These are phyloP conservation scores for Strobilomyces dryophilus DNA, from an alignment of 768 basidiomycete species.

Conservation along the genomic window DNA sequence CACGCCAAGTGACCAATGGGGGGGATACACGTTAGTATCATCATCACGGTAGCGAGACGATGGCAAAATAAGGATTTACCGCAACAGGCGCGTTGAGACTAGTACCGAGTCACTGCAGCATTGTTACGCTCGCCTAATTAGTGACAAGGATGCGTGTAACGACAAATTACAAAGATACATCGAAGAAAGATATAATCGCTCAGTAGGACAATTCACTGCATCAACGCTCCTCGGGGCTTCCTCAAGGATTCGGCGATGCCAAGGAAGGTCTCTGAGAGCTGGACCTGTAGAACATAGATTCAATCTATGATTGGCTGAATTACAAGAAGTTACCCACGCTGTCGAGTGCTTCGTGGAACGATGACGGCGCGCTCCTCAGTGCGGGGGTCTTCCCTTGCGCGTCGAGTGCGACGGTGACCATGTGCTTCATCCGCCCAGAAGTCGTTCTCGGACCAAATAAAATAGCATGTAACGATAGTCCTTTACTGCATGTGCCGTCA, in stretches of 20 bases:
- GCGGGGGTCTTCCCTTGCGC: slow-evolving; percentile 35
- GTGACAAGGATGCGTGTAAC: too few relatives aligned
- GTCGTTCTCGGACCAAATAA: slow-evolving; percentile 42
- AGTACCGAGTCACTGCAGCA: not conserved
- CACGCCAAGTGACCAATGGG: too few relatives aligned
- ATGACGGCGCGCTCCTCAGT: too few relatives aligned
- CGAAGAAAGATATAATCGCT: not conserved
- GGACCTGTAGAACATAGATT: too few relatives aligned
- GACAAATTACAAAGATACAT: not conserved
- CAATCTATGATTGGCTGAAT: too few relatives aligned
- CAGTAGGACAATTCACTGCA: slow-evolving; percentile 21
- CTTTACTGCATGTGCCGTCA: slow-evolving; percentile 35
- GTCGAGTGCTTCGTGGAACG: too few relatives aligned
- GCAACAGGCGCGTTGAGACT: slow-evolving; percentile 15
- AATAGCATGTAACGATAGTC: slow-evolving; percentile 55
- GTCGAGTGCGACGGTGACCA: slow-evolving; percentile 47
- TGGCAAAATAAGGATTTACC: too few relatives aligned
- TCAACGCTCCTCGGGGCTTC: slow-evolving; percentile 46
- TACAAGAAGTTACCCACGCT: too few relatives aligned
- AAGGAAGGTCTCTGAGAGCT: slow-evolving; percentile 51
- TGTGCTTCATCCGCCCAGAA: slow-evolving; percentile 33
- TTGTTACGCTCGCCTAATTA: slow-evolving; percentile 16
- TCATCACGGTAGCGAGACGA: not conserved
- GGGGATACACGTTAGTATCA: too few relatives aligned
- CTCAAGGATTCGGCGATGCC: slow-evolving; percentile 53